Base-by-base conservation (phyloP, 2,329 filamentous ascomycete genomes). In the Venturia pyrina region DNA sequence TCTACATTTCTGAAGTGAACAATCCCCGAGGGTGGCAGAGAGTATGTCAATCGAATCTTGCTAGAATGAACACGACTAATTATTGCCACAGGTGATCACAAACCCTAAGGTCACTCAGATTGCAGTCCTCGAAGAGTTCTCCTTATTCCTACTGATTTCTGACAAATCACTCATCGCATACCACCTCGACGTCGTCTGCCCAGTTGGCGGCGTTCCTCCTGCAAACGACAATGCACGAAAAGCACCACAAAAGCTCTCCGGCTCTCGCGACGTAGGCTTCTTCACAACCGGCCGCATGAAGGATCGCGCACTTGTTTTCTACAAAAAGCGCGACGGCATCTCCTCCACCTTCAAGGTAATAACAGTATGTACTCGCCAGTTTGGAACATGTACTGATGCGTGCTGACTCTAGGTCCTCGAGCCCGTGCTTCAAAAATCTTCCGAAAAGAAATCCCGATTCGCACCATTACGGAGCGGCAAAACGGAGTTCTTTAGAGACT, bases 221-320 rank as follows among this genome's bases (percentile, higher is more conserved):
- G 78, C 80, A 17, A 85, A 86, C 69, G 91, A 96, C 74, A 93
- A 87, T 56, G 82, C 87, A 3, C 87, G 91, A 34, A 87, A 90
- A 68, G 91, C 95, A n/a, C 95, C 95, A 0, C 93, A 98, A 74
- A 91, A 93, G 71, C 83, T 99, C 43, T 90, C 87, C 2, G 88
- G 88, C 37, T 89, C 89, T 69, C 90, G 95, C 74, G 95, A 99
- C 73, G 93, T 99, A 24, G 90, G 93, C 17, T 99, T 98, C 81
- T 99, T 99, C 75, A 91, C 92, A 19, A 95, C 92, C 1, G 95
- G 93, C 11, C 87, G 90, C 67, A 97, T 99, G 93, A 99, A 99
- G 81, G 95, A 99, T 68, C 87, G 95, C 8, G 93, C 89, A 69
- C 81, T 99, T 8, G 87, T 99, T 37, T 93, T 99, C 76, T 99